Percentiles rank a stretch among this genome's conserved stretches.
Evolutionary conservation across 352 stramenopile genomes (phyloP).

Genomic region (Phytophthora pseudosyringae): DNA sequence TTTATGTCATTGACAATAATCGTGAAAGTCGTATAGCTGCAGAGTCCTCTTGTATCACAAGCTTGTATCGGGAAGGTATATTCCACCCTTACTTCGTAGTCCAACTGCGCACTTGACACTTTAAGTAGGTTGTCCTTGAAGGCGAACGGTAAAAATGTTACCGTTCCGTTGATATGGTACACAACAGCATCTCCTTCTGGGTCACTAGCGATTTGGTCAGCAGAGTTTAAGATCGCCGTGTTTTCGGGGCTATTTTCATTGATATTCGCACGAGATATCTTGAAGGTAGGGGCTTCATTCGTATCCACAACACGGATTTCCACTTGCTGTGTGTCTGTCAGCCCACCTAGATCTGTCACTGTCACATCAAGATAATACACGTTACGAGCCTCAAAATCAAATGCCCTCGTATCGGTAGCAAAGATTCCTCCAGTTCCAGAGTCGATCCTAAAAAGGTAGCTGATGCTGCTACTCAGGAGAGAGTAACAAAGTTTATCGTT

Average conservation of each 20-base stretch:
- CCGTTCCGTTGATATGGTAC: constrained; percentile 10
- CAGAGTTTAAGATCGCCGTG: constrained; percentile 16
- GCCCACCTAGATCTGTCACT: constrained; percentile 44
- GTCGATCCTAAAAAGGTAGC: constrained; percentile 52
- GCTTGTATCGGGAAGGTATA: constrained; percentile 24
- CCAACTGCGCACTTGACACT: constrained; percentile 17
- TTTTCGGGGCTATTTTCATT: constrained; percentile 32
- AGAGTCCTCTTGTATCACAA: constrained; percentile 24
- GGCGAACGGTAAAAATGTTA: constrained; percentile 17
- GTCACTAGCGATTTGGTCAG: constrained; percentile 17
- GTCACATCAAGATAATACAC: constrained; percentile 28
- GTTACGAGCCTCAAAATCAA: constrained; percentile 50
- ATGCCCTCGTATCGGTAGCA: constrained; percentile 36
- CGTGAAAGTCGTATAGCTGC: constrained; percentile 15
- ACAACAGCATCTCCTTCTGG: constrained; percentile 26
- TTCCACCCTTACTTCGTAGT: constrained; percentile 21
- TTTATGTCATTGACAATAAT: constrained; percentile 29
- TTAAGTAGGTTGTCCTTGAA: constrained; percentile 27
- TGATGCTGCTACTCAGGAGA: constrained; percentile 28
- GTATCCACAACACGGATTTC: constrained; percentile 47
- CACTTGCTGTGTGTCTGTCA: constrained; percentile 32
- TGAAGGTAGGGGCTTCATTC: constrained; percentile 57
- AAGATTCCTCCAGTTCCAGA: constrained; percentile 45
- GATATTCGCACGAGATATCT: constrained; percentile 11
- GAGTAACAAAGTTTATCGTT: constrained; percentile 20